Base-by-base conservation (phyloP, 495 filamentous ascomycete species). In the Aspergillus taichungensis region DNA sequence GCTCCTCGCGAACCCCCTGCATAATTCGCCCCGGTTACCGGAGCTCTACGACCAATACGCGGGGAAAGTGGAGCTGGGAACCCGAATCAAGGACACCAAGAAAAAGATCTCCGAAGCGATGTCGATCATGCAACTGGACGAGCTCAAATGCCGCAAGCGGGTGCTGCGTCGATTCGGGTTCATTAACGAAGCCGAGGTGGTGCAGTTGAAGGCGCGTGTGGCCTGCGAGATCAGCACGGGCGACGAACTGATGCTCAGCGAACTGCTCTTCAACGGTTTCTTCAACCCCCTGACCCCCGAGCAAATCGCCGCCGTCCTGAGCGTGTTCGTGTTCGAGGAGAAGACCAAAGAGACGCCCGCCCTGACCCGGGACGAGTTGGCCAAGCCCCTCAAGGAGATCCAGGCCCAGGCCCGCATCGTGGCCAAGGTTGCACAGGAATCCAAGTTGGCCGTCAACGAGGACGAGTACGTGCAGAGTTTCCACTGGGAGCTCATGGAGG, bases 311-410 rank as follows among this genome's bases (percentile, higher is more conserved):
- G 78, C 91, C 12, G 75, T 86, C 8, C 72, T 98, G 41, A 94
- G 86, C 57, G 85, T 85, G 52, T 98, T 98, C 67, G 89, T 97
- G 46, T 95, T 95, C 50, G 92, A 98, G 61, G 92, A 98, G 69
- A 94, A 94, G 67, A 77, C 83, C 30, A 81, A 88, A 40, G 79
- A 88, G 30, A 64, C 75, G n/a, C 71, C 68, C 30, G 57, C 72
- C 6, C 67, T 95, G 34, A 49, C 52, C 42, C 83, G 80, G 46
- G 87, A 94, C 31, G 89, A 95, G 54, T 75, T 96, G 13, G 74
- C 76, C 42, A 92, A 94, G 61, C 87, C 88, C 11, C 91, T 81
- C 62, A 76, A 82, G 38, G 84, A 89, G 60, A 84, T 97, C 37
- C 86, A 92, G 63, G 71, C 76, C 0, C 85, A 94, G 64, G 92